A percentile compares a stretch with the other conserved stretches of the same genome.
Conservation (phyloP, 257 asterid genomes). For the Linaria vulgaris region DNA sequence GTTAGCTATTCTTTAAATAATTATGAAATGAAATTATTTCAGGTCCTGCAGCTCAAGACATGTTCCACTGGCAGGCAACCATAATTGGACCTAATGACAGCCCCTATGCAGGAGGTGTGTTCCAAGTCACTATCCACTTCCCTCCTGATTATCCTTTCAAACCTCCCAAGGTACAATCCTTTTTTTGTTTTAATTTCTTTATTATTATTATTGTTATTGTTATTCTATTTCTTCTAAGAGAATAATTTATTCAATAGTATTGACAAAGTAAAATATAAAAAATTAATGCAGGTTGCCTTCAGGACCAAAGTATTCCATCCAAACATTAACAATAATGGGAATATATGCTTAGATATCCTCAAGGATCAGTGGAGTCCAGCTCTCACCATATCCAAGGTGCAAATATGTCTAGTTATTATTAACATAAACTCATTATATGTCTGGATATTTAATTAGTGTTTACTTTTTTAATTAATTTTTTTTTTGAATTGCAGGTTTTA, state of each 20-base stretch:
- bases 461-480: no score
- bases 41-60: constrained; percentile 85
- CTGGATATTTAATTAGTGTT: background rate
- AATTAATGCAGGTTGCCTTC: constrained; percentile 65
- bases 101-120: constrained; percentile 86
- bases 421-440: no score
- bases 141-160: constrained; percentile 92
- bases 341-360: constrained; percentile 78
- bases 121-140: constrained; percentile 84
- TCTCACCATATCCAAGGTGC: constrained; percentile 87
- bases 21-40: background rate
- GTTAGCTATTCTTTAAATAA: background rate
- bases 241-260: background rate
- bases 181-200: background rate
- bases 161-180: constrained; percentile 69
- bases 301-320: constrained; percentile 93
- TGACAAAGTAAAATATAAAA: background rate
- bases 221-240: no score
- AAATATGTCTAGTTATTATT: background rate
- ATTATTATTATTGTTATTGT: background rate
- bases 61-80: constrained; percentile 95
- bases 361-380: constrained; percentile 98
- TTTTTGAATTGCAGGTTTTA: constrained; percentile 48
- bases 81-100: constrained; percentile 87
- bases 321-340: constrained; percentile 83